Evolutionary conservation across 2,329 filamentous ascomycete species (phyloP), one percentile per base, ranked within the genome.

Genomic region (Mycosphaerelloides madeirae): DNA sequence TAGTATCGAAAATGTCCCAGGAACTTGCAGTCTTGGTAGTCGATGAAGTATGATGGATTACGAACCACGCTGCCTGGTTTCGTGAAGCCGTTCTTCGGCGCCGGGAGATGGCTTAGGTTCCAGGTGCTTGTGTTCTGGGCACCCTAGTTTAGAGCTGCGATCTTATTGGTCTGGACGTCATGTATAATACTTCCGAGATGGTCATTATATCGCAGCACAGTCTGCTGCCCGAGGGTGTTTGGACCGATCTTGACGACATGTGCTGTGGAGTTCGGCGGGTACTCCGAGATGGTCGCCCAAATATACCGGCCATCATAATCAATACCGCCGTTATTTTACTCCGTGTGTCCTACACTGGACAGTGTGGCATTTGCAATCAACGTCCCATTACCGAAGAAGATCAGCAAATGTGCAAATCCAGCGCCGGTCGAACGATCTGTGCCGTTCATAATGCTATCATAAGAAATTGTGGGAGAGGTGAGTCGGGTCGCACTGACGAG

Each of bases 21-120:
- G 56, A 68, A 75, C 53, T 76, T 76, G 61, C 72, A 76, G 62
- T 76, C 73, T 56, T 76, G 72, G 52, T 75, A 75, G 47, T 75
- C 73, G 43, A 71, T 56, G 55, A 67, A 75, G 52, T 71, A 65
- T 29, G 61, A 68, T 0, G 70, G 71, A 38, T 75, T 74, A 6
- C 53, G 46, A 6, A 57, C 51, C 12, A 53, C 48, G 5, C 37
- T 45, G 19, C 25, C 19, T 19, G 45, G 45, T 2, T 20, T 36
- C 1, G 50, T 42, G 38, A 54, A 60, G 5, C 40, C 35, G 15
- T n/a, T 6, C 13, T 32, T 12, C 9, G 22, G 6, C 6, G 31
- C 6, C 31, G 6, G 13, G 5, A 14, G 6, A n/a, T 16, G 31
- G 14, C 40, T 44, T 15, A 70, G 58, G 33, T 65, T 40, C 61